Conservation (phyloP, 1,139 yeast genomes). For the Starmera stellimalicola region DNA sequence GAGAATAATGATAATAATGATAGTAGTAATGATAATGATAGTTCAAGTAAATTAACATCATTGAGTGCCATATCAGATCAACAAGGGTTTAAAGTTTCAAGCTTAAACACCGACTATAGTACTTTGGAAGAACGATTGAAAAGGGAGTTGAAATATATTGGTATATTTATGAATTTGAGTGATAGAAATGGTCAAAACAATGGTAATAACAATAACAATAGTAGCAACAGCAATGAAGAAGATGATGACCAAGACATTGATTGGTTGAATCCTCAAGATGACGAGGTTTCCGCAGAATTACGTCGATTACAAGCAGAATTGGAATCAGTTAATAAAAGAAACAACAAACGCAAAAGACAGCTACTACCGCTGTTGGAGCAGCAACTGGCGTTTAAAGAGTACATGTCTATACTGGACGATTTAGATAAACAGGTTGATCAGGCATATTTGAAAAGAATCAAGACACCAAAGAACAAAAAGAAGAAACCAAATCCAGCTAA, state of each 20-base stretch:
- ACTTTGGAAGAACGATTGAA: conserved; percentile 81
- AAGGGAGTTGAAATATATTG: conserved; percentile 82
- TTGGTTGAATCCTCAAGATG: conserved; percentile 88
- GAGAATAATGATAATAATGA: conserved; percentile 8
- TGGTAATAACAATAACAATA: conserved; percentile 10
- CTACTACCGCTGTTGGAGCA: conserved; percentile 75
- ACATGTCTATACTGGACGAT: conserved; percentile 80
- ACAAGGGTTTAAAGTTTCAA: conserved; percentile 37
- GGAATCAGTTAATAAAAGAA: conserved; percentile 49
- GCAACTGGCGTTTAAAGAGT: conserved; percentile 93
- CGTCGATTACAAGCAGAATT: conserved; percentile 65
- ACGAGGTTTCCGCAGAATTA: conserved; percentile 83
- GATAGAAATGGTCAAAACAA: conserved; percentile 19
- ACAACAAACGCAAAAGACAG: conserved; percentile 56
- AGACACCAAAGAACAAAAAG: conserved; percentile 76
- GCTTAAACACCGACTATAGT: conserved; percentile 54
- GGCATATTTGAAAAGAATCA: conserved; percentile 75
- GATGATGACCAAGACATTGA: conserved; percentile 24
- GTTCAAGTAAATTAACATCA: conserved; percentile 14
- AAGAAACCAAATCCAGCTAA: conserved; percentile 29
- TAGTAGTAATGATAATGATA: conserved; percentile 9
- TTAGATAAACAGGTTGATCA: conserved; percentile 95
- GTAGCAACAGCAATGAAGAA: conserved; percentile 6
- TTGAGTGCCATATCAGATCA: conserved; percentile 34
- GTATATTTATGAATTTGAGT: conserved; percentile 66